Conservation (phyloP, 129 eudicot species). For the Lactuca saligna region DNA sequence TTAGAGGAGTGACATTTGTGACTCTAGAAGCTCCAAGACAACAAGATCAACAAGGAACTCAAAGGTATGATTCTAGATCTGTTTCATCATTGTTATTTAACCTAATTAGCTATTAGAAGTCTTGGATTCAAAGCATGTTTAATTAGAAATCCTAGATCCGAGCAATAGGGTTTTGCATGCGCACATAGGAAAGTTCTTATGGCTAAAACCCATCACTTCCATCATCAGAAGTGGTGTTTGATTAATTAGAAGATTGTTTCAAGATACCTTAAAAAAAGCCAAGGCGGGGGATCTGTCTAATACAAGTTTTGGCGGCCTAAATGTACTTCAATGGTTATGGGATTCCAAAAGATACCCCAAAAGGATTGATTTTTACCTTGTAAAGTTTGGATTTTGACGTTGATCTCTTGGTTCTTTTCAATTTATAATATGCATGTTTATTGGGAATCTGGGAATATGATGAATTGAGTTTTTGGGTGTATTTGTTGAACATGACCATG, state of each 20-base stretch:
- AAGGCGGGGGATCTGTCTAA: constrained; percentile 61
- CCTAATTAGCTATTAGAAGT: too few species aligned
- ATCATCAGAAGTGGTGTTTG: constrained; percentile 67
- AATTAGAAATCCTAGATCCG: too few species aligned
- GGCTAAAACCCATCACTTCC: too few species aligned
- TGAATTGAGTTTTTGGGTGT: constrained; percentile 7
- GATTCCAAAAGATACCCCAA: constrained; percentile 55
- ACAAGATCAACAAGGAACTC: too few species aligned
- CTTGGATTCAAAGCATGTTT: too few species aligned
- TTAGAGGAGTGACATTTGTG: too few species aligned
- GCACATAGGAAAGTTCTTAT: too few species aligned
- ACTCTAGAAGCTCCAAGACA: too few species aligned
- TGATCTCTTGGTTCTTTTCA: background rate
- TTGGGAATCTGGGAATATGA: constrained; percentile 16
- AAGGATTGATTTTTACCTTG: constrained; percentile 41
- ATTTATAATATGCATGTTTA: constrained; percentile 8
- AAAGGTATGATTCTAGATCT: too few species aligned
- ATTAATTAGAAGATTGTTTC: constrained; percentile 73
- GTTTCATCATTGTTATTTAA: too few species aligned
- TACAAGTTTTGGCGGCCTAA: constrained; percentile 73
- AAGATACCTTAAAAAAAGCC: constrained; percentile 66
- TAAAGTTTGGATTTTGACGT: constrained; percentile 4
- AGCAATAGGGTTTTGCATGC: too few species aligned
- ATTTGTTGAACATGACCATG: background rate
- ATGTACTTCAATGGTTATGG: constrained; percentile 77